phyloP scores from a whole-genome alignment of 1,284 basidiomycete genomes.

The Leccinum fuscescens region DNA sequence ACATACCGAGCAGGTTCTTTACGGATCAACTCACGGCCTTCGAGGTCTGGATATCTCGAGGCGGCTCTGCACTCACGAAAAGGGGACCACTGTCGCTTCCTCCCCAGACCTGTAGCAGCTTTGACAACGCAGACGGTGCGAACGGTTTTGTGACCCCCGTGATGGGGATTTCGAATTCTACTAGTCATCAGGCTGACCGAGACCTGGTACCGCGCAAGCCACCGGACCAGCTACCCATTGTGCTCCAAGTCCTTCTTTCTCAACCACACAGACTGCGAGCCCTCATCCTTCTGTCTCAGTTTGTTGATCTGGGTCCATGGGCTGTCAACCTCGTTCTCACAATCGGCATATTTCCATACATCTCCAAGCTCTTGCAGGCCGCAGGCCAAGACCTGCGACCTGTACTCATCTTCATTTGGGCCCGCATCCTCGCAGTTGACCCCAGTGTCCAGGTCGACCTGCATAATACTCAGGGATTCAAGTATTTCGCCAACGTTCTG shows the following conservation, averaged over 20 bases:
- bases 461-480: constrained; percentile 82
- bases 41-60: constrained; percentile 95
- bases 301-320: constrained; percentile 98
- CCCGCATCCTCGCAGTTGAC: constrained; percentile 94
- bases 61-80: constrained; percentile 77
- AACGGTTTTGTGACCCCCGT: constrained; percentile 6
- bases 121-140: constrained; percentile 24
- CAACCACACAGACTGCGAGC: constrained; percentile 95
- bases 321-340: constrained; percentile 95
- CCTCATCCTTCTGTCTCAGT: constrained; percentile 94
- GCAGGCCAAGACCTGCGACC: constrained; percentile 94
- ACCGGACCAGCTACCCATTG: constrained; percentile 95
- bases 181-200: constrained; percentile 33
- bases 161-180: constrained; percentile 13
- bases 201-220: constrained; percentile 83
- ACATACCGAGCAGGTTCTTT: constrained; percentile 93
- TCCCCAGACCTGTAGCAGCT: constrained; percentile 37
- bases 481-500: constrained; percentile 86
- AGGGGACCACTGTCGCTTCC: constrained; percentile 74
- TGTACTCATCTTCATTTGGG: constrained; percentile 99
- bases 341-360: constrained; percentile 99
- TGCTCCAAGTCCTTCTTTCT: constrained; percentile 93
- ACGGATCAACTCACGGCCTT: constrained; percentile 96
- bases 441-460: constrained; percentile 90
- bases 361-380: constrained; percentile 93